Percentiles rank a stretch among this genome's conserved stretches.
phyloP scores from a whole-genome alignment of 768 basidiomycete species.

The Tylopilus rubrobrunneus region DNA sequence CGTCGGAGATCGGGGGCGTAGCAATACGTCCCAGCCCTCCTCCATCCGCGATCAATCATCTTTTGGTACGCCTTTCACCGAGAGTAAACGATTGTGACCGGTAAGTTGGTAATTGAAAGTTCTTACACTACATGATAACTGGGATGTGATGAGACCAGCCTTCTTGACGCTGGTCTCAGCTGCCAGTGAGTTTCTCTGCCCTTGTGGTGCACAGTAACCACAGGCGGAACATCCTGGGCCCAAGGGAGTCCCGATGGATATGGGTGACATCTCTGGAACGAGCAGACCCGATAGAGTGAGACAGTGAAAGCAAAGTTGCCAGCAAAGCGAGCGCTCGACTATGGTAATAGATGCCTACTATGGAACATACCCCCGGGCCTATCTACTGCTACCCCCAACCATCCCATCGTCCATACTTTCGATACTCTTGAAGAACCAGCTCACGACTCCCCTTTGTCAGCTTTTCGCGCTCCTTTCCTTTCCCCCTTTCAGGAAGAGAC shows the following conservation, averaged over 20 bases:
- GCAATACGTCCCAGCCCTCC: conserved; percentile 76
- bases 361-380: not conserved
- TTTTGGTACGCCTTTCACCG: conserved; percentile 61
- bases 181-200: conserved; percentile 40
- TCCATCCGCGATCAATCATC: conserved; percentile 86
- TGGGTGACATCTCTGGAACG: conserved; percentile 16
- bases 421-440: conserved; percentile 70
- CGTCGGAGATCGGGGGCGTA: conserved; percentile 82
- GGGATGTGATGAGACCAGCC: conserved; percentile 47
- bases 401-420: conserved; percentile 85
- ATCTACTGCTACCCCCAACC: conserved; percentile 60
- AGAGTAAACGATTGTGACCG: not conserved
- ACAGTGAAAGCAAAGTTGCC: not conserved
- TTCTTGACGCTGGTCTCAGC: conserved; percentile 41
- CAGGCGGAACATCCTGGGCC: conserved; percentile 42
- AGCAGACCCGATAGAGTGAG: not conserved
- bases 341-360: not conserved
- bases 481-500: conserved; percentile 48
- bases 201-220: conserved; percentile 64
- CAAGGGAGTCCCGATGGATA: conserved; percentile 28
- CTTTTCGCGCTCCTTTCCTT: conserved; percentile 54
- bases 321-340: not conserved
- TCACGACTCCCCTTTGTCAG: conserved; percentile 56
- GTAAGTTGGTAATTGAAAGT: not conserved
- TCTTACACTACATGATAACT: conserved; percentile 51